Evolutionary conservation across 2,329 filamentous ascomycete genomes (phyloP), one percentile per base, ranked within the genome.

Genomic region (Colletotrichum tabaci): DNA sequence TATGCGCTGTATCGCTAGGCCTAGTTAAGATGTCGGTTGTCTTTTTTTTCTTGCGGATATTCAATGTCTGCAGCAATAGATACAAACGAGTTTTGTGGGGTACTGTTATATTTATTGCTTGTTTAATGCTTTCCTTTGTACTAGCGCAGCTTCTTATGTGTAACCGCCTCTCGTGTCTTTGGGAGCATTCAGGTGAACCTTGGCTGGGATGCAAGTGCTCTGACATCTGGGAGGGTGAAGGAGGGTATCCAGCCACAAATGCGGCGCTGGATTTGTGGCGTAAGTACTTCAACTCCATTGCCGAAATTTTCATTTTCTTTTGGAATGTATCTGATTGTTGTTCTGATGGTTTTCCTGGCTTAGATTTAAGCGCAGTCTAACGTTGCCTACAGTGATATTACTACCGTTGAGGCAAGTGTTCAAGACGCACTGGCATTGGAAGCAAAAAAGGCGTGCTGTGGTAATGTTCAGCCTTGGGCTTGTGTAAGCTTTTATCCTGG

Each of bases 11-110:
- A 0, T 61, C 58, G 1, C 58, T 61, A 1, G 58, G 58, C 18
- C 26, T 61, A 4, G 26, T 21, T 13, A 61, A 61, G 26, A 30
- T 38, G 5, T 61, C 44, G 2, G 15, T 61, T 16, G 57, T 61
- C n/a, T n/a, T 61, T 16, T 61, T 50, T 30, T 50, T 61, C 58
- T 38, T 61, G 13, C 58, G 44, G 9, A 49, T 61, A 50, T 61
- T 61, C 8, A 35, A 30, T 0, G 49, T 44, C 7, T 49, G 58
- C 30, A 61, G 58, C 26, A 50, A 61, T 6, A 61, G 44, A 18
- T 61, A 61, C 16, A 18, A 42, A 16, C 18, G 8, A 9, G 21
- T 61, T 3, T 23, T 61, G 15, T 61, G 46, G 26, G 58, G 42
- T 1, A 61, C 44, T 2, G n/a, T 61, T 30, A 16, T 35, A 21